phyloP scores from a whole-genome alignment of 2,329 filamentous ascomycete species.

The Epichloe scottii region DNA sequence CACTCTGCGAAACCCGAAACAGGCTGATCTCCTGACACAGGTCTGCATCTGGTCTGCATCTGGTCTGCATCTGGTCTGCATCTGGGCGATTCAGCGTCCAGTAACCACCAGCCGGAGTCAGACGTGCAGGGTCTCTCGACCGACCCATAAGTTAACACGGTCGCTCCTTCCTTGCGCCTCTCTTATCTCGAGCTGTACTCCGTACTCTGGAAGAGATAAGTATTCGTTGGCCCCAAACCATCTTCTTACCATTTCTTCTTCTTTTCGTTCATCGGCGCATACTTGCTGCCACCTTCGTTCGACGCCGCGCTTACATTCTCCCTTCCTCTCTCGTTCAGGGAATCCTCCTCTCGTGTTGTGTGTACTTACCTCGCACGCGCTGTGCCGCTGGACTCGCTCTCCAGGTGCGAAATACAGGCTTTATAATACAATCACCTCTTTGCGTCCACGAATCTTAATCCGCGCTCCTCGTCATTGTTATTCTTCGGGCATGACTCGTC shows the following conservation, averaged over 20 bases:
- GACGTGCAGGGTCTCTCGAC: neutral
- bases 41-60: neutral
- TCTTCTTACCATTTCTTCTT: neutral
- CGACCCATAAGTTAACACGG: neutral
- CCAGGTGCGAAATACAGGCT: neutral
- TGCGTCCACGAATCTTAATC: neutral
- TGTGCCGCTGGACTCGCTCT: neutral
- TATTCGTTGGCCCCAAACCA: too few relatives aligned
- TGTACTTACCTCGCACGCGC: neutral
- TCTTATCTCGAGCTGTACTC: neutral
- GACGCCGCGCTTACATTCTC: too few relatives aligned
- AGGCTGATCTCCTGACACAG: neutral
- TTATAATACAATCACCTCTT: neutral
- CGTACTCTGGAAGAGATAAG: too few relatives aligned
- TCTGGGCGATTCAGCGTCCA: too few relatives aligned
- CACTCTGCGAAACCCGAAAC: neutral
- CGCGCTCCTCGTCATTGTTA: neutral
- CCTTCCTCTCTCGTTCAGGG: neutral
- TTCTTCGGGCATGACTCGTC: conserved; percentile 7
- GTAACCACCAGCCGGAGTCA: too few relatives aligned
- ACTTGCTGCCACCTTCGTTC: too few relatives aligned
- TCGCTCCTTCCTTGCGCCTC: neutral
- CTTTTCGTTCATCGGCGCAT: too few relatives aligned
- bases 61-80: too few relatives aligned
- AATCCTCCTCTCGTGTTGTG: neutral